These are phyloP conservation scores for Xylaria flabelliformis DNA, from an alignment of 495 filamentous ascomycete genomes.

Conservation along the genomic window DNA sequence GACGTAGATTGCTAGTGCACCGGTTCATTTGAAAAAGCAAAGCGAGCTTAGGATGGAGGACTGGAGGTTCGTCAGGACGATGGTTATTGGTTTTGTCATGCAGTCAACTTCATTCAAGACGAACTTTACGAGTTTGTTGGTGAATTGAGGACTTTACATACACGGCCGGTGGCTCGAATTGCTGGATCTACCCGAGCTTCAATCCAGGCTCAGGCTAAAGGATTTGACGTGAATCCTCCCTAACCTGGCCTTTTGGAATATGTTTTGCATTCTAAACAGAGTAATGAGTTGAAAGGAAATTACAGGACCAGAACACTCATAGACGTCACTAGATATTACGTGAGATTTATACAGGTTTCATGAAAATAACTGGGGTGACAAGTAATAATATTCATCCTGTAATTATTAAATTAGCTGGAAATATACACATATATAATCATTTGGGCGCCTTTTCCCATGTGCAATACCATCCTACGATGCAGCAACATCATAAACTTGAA, in stretches of 20 bases:
- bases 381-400: not conserved
- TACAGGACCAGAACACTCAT: not conserved
- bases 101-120: not conserved
- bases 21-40: conserved; percentile 1
- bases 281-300: not conserved
- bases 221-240: not conserved
- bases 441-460: not conserved
- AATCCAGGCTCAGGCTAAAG: not conserved
- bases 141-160: conserved; percentile 1
- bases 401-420: not conserved
- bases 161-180: not conserved
- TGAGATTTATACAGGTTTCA: not conserved
- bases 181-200: conserved; percentile 3
- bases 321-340: not conserved
- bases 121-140: conserved; percentile 10
- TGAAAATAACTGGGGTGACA: not conserved
- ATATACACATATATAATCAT: not conserved
- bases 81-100: conserved; percentile 8
- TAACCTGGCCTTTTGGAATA: not conserved
- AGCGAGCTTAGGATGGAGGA: not conserved
- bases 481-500: not conserved
- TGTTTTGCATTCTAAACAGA: not conserved
- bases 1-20: not conserved
- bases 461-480: not conserved
- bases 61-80: conserved; percentile 4